These are phyloP conservation scores for Plantago coronopus DNA, from an alignment of 305 asterid species.

Conservation along the genomic window DNA sequence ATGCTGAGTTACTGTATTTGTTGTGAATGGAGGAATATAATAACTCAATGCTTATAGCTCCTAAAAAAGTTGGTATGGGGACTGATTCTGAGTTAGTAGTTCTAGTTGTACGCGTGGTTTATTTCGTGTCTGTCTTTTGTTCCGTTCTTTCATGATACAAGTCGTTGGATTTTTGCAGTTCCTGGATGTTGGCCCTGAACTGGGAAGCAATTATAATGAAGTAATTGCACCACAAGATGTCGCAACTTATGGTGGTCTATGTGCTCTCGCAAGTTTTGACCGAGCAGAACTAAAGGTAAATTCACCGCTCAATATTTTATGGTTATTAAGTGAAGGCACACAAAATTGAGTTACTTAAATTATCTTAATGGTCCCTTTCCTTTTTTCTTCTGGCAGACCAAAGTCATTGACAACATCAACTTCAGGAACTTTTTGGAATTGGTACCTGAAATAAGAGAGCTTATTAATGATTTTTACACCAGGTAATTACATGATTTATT, in stretches of 20 bases:
- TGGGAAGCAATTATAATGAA: slow-evolving; percentile 50
- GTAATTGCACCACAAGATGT: slow-evolving; percentile 66
- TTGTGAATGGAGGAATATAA: no score
- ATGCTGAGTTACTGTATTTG: neutral
- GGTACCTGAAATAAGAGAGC: slow-evolving; percentile 75
- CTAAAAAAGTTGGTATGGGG: no score
- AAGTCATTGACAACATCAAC: slow-evolving; percentile 60
- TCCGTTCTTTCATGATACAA: slow-evolving; percentile 9
- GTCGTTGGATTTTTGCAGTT: slow-evolving; percentile 36
- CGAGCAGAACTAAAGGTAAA: slow-evolving; percentile 63
- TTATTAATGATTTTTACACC: slow-evolving; percentile 63
- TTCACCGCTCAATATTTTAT: neutral
- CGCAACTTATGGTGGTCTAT: slow-evolving; percentile 76
- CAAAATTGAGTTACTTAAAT: neutral
- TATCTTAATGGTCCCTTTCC: slow-evolving; percentile 1
- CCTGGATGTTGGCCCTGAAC: slow-evolving; percentile 49
- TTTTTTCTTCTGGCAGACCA: slow-evolving; percentile 39
- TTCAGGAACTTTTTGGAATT: slow-evolving; percentile 65
- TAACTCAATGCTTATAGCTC: no score
- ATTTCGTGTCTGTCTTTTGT: neutral
- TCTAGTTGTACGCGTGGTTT: no score
- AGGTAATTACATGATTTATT: slow-evolving; percentile 34
- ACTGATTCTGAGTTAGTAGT: neutral
- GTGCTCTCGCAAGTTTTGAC: slow-evolving; percentile 82
- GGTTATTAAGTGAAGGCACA: neutral